These are phyloP conservation scores for Clavulina sp. DNA, from an alignment of 768 basidiomycete genomes.

Conservation along the genomic window DNA sequence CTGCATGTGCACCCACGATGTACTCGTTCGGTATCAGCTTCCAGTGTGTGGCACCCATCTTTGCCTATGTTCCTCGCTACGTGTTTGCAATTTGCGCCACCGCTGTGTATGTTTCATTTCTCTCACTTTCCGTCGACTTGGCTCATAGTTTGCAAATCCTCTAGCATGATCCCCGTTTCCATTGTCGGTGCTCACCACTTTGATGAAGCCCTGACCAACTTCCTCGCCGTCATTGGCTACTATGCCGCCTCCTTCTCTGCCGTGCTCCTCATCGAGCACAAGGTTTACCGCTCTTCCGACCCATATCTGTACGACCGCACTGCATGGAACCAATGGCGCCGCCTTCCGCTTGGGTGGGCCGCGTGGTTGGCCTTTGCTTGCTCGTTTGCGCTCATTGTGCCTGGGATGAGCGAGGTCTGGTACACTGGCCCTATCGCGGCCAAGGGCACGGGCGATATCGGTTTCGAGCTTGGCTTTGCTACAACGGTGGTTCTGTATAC, in stretches of 20 bases:
- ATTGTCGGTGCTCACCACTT: constrained; percentile 55
- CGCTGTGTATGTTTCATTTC: constrained; percentile 1
- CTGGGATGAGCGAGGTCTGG: constrained; percentile 47
- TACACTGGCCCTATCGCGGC: constrained; percentile 51
- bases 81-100: constrained; percentile 5
- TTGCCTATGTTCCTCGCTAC: constrained; percentile 26
- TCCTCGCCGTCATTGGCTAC: constrained; percentile 25
- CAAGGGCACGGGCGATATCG: constrained; percentile 45
- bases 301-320: constrained; percentile 23
- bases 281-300: constrained; percentile 6
- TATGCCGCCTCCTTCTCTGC: constrained; percentile 20
- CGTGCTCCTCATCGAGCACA: constrained; percentile 10
- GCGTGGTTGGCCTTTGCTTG: constrained; percentile 33
- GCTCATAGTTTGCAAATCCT: neutral
- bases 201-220: constrained; percentile 40
- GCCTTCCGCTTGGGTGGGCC: constrained; percentile 45
- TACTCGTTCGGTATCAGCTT: constrained; percentile 65
- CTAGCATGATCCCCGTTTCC: constrained; percentile 35
- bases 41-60: constrained; percentile 32
- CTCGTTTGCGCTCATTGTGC: neutral
- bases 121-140: neutral
- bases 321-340: constrained; percentile 35
- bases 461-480: constrained; percentile 26
- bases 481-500: neutral
- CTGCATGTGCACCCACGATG: constrained; percentile 40